Percentiles rank a stretch among this genome's conserved stretches.
phyloP scores from a whole-genome alignment of 495 filamentous ascomycete genomes.

The Pseudotulostoma volvatum region DNA sequence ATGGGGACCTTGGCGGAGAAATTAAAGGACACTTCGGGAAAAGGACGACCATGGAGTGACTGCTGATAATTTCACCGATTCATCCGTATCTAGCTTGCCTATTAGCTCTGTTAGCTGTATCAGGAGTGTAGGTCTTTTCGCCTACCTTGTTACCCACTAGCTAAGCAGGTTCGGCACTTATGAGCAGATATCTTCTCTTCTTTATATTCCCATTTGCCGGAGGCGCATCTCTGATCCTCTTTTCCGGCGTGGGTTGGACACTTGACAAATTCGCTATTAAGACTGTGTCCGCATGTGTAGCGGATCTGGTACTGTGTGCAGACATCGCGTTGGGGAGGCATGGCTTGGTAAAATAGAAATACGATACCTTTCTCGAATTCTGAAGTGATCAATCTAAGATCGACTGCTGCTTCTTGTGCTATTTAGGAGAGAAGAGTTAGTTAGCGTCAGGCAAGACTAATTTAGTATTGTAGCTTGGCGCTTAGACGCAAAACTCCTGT shows the following conservation, averaged over 20 bases:
- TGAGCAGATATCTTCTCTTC: slow-evolving; percentile 9
- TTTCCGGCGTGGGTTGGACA: slow-evolving; percentile 5
- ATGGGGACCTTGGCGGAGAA: neutral
- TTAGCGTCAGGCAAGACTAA: too few species aligned
- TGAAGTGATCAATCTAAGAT: too few species aligned
- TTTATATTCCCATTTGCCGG: slow-evolving; percentile 2
- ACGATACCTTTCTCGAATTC: too few species aligned
- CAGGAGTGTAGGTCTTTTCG: too few species aligned
- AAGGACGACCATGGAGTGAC: neutral
- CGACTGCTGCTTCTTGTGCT: too few species aligned
- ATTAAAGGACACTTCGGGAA: neutral
- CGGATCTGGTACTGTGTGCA: slow-evolving; percentile 10
- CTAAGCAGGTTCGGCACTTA: slow-evolving; percentile 10
- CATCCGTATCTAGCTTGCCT: too few species aligned
- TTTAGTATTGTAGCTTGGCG: too few species aligned
- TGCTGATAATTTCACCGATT: too few species aligned
- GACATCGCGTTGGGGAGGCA: neutral
- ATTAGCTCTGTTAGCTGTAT: too few species aligned
- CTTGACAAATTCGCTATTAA: slow-evolving; percentile 11
- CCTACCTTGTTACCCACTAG: slow-evolving; percentile 3
- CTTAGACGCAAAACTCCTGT: too few species aligned
- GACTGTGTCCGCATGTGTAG: slow-evolving; percentile 10
- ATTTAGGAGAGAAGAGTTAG: too few species aligned
- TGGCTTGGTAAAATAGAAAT: too few species aligned
- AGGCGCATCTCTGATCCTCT: slow-evolving; percentile 10